These are phyloP conservation scores for Aspergillus fumigatiaffinis DNA, from an alignment of 2,329 filamentous ascomycete species.

Conservation along the genomic window DNA sequence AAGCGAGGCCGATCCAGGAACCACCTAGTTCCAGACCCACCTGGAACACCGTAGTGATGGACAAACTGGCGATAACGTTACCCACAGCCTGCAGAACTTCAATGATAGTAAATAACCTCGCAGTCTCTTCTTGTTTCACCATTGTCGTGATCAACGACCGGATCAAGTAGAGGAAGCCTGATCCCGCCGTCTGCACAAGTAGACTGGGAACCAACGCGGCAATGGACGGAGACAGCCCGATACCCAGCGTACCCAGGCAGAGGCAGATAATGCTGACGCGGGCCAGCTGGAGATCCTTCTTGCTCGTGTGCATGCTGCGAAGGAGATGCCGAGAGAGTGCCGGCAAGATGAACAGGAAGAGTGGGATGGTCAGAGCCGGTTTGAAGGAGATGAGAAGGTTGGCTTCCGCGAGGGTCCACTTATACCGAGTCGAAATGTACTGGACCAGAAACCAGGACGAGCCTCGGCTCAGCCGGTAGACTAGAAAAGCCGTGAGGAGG, in stretches of 20 bases:
- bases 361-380: slow-evolving; percentile 45
- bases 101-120: slow-evolving; percentile 48
- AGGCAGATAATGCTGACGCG: slow-evolving; percentile 44
- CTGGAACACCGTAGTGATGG: slow-evolving; percentile 45
- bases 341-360: slow-evolving; percentile 47
- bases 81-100: slow-evolving; percentile 48
- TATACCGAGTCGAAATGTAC: slow-evolving; percentile 50
- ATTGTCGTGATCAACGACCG: slow-evolving; percentile 47
- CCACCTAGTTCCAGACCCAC: slow-evolving; percentile 45
- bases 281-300: slow-evolving; percentile 46
- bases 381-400: slow-evolving; percentile 45
- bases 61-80: slow-evolving; percentile 44
- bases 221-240: slow-evolving; percentile 44
- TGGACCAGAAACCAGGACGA: slow-evolving; percentile 47
- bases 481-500: slow-evolving; percentile 45
- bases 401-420: slow-evolving; percentile 44
- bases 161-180: slow-evolving; percentile 46
- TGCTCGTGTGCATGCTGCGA: slow-evolving; percentile 32
- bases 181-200: slow-evolving; percentile 47
- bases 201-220: slow-evolving; percentile 43
- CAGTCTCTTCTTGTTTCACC: slow-evolving; percentile 46
- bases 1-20: slow-evolving; percentile 48
- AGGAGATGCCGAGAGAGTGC: slow-evolving; percentile 37
- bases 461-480: slow-evolving; percentile 47
- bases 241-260: slow-evolving; percentile 42